These are phyloP conservation scores for Coelastrella sp. DNA, from an alignment of 139 green algal genomes.

Conservation along the genomic window DNA sequence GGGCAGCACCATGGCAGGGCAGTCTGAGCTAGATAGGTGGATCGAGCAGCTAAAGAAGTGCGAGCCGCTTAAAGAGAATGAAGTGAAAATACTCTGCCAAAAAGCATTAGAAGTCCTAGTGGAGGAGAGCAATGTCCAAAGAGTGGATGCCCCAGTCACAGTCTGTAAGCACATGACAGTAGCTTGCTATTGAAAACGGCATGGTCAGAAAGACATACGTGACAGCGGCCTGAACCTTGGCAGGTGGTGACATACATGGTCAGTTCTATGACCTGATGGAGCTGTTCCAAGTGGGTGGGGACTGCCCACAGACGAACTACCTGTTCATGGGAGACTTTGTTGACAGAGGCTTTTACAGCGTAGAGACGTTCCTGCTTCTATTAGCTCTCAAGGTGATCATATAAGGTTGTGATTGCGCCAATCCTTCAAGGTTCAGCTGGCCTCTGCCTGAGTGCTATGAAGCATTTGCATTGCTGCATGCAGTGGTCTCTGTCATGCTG, in stretches of 20 bases:
- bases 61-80: constrained; percentile 91
- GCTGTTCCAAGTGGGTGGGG: constrained; percentile 97
- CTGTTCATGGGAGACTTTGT: constrained; percentile 99
- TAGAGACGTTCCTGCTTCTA: constrained; percentile 98
- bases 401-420: too few relatives aligned
- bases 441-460: neutral
- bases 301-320: constrained; percentile 98
- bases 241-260: constrained; percentile 97
- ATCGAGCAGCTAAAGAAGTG: constrained; percentile 96
- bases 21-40: constrained; percentile 66
- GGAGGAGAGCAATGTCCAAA: constrained; percentile 99
- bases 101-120: constrained; percentile 96
- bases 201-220: neutral
- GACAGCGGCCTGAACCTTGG: neutral
- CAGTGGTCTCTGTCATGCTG: neutral
- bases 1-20: constrained; percentile 34
- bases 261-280: constrained; percentile 98
- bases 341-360: constrained; percentile 97
- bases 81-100: constrained; percentile 96
- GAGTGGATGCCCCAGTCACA: constrained; percentile 96
- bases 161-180: constrained; percentile 75
- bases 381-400: constrained; percentile 95
- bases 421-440: too few relatives aligned
- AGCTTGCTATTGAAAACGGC: neutral
- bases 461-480: neutral